Evolutionary conservation across 2,329 filamentous ascomycete genomes (phyloP).

Genomic region (Ceratocystiopsis sp.): DNA sequence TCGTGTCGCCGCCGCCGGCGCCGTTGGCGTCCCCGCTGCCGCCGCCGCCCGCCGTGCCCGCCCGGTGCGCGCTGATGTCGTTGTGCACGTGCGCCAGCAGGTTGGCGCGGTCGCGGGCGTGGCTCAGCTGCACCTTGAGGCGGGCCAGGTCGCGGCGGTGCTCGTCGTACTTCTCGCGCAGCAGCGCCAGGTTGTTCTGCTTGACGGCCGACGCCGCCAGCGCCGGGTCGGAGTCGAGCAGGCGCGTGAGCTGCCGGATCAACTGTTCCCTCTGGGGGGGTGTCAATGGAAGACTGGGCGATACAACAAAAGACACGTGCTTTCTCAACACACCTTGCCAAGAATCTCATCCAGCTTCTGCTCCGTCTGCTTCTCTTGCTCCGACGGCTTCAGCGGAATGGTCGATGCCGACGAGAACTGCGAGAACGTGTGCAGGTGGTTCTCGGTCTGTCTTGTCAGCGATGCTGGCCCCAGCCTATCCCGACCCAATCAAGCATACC

Average conservation of each 20-base stretch:
- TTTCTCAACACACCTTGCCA: slow-evolving; percentile 41
- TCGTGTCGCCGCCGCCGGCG: slow-evolving; percentile 34
- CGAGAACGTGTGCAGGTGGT: slow-evolving; percentile 68
- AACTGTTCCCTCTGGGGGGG: slow-evolving; percentile 54
- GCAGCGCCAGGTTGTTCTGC: slow-evolving; percentile 83
- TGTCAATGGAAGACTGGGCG: slow-evolving; percentile 10
- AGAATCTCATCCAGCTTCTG: slow-evolving; percentile 69
- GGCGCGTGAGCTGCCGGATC: slow-evolving; percentile 65
- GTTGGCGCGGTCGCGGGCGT: slow-evolving; percentile 74
- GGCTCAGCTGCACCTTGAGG: slow-evolving; percentile 53
- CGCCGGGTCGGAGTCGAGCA: slow-evolving; percentile 82
- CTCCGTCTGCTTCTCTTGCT: slow-evolving; percentile 70
- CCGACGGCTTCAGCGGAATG: slow-evolving; percentile 65
- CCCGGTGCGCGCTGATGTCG: slow-evolving; percentile 81
- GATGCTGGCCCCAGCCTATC: too few species aligned
- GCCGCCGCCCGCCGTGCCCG: slow-evolving; percentile 33
- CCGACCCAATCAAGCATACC: slow-evolving; percentile 37
- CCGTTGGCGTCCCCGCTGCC: slow-evolving; percentile 84
- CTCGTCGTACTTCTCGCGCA: slow-evolving; percentile 76
- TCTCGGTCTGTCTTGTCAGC: slow-evolving; percentile 50
- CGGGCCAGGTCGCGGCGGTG: slow-evolving; percentile 71
- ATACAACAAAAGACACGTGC: too few species aligned
- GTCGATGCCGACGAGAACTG: slow-evolving; percentile 72
- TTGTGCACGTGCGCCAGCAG: slow-evolving; percentile 78
- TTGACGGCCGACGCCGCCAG: slow-evolving; percentile 86